Conservation (phyloP, 2,329 filamentous ascomycete species). For the Monilinia fructicola region DNA sequence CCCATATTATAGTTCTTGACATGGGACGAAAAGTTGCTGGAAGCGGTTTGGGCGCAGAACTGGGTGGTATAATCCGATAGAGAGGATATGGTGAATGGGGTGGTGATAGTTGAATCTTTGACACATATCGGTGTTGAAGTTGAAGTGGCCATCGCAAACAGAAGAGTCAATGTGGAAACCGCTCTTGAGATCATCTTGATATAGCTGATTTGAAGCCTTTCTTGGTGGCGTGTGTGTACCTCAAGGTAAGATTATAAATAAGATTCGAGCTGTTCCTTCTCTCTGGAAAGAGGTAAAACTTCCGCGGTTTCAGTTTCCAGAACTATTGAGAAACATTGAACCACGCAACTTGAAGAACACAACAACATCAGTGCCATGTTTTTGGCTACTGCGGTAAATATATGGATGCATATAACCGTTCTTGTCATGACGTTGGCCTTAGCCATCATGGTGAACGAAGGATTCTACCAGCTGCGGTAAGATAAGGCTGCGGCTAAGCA, state of each 20-base stretch:
- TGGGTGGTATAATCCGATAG: slow-evolving; percentile 1
- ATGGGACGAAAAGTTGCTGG: background rate
- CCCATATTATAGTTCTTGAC: background rate
- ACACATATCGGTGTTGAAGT: slow-evolving; percentile 5
- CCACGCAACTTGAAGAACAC: background rate
- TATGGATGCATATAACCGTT: background rate
- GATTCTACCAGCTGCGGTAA: slow-evolving; percentile 12
- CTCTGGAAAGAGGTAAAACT: background rate
- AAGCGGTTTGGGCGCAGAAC: background rate
- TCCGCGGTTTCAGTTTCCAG: background rate
- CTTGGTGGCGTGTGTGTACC: background rate
- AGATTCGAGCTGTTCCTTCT: background rate
- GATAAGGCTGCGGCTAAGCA: slow-evolving; percentile 18
- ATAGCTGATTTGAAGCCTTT: background rate
- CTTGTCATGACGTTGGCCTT: background rate
- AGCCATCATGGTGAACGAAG: slow-evolving; percentile 5
- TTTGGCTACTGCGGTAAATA: background rate
- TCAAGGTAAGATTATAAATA: background rate
- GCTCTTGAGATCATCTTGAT: background rate
- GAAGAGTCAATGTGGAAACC: background rate
- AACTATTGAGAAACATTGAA: background rate
- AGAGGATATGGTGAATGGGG: background rate
- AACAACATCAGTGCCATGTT: background rate
- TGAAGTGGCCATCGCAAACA: background rate
- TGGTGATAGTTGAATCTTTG: background rate